Evolutionary conservation across 2,329 filamentous ascomycete species (phyloP).

Genomic region (Boeremia exigua): DNA sequence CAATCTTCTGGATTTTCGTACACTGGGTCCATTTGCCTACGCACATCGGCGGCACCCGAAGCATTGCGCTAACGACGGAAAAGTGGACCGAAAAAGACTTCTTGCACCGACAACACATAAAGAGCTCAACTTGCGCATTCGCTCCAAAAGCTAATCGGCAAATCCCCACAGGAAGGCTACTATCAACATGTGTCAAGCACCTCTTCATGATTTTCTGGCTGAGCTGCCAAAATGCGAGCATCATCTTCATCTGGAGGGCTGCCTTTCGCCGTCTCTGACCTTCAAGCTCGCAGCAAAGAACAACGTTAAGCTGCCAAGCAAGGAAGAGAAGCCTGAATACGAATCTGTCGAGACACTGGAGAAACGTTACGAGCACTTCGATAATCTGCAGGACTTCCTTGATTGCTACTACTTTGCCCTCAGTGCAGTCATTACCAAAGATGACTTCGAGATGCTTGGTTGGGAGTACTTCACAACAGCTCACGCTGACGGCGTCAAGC

Average conservation of each 20-base stretch:
- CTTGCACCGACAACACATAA: conserved; percentile 11
- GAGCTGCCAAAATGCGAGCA: conserved; percentile 79
- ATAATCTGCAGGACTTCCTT: conserved; percentile 77
- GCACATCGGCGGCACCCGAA: conserved; percentile 20
- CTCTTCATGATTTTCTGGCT: conserved; percentile 27
- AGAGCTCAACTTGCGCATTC: neutral
- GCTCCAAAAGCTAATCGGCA: conserved; percentile 4
- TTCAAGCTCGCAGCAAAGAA: conserved; percentile 74
- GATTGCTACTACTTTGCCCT: conserved; percentile 81
- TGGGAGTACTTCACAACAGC: conserved; percentile 74
- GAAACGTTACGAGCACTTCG: conserved; percentile 70
- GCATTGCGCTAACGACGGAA: conserved; percentile 14
- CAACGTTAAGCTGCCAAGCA: conserved; percentile 61
- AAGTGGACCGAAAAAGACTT: conserved; percentile 17
- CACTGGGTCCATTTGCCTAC: conserved; percentile 3
- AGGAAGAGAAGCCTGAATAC: conserved; percentile 66
- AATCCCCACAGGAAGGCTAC: neutral
- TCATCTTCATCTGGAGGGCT: conserved; percentile 80
- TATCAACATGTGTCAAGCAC: conserved; percentile 13
- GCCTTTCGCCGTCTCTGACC: conserved; percentile 71
- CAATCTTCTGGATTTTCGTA: conserved; percentile 6
- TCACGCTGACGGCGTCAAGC: conserved; percentile 68
- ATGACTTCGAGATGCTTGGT: conserved; percentile 76
- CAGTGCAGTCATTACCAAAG: conserved; percentile 67
- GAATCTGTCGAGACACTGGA: conserved; percentile 64